Evolutionary conservation across 345 rosid genomes (phyloP).

Genomic region (Bretschneidera sinensis): DNA sequence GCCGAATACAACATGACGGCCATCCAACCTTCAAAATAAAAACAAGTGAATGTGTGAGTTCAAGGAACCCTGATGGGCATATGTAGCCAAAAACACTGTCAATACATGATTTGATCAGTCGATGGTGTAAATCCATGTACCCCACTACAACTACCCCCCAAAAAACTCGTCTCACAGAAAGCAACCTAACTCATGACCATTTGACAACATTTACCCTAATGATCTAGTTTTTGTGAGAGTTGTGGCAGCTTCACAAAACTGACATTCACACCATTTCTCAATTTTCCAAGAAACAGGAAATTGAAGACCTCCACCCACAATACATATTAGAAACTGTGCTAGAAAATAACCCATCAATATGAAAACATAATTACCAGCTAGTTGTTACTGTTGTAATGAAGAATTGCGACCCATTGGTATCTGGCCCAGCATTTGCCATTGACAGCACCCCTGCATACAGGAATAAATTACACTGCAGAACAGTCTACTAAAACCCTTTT

Average conservation of each 20-base stretch:
- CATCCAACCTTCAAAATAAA: constrained; percentile 68
- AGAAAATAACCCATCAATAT: no score
- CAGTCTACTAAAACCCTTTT: no score
- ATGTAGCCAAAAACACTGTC: no score
- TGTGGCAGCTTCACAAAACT: no score
- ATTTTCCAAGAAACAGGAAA: background rate
- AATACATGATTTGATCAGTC: background rate
- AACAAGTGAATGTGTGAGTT: background rate
- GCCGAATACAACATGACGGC: constrained; percentile 85
- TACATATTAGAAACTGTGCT: background rate
- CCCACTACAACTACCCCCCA: background rate
- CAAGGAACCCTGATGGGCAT: background rate
- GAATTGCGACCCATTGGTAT: constrained; percentile 90
- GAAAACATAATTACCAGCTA: constrained; percentile 46
- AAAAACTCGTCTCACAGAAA: background rate
- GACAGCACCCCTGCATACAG: constrained; percentile 54
- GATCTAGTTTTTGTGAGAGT: background rate
- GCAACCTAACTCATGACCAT: no score
- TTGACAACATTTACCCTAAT: no score
- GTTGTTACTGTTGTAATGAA: constrained; percentile 83
- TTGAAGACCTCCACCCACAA: background rate
- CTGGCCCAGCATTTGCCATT: constrained; percentile 87
- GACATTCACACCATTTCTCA: background rate
- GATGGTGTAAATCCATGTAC: background rate
- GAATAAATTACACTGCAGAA: no score